These are phyloP conservation scores for Trichosanthes cucumerina DNA, from an alignment of 306 rosid genomes.

Conservation along the genomic window DNA sequence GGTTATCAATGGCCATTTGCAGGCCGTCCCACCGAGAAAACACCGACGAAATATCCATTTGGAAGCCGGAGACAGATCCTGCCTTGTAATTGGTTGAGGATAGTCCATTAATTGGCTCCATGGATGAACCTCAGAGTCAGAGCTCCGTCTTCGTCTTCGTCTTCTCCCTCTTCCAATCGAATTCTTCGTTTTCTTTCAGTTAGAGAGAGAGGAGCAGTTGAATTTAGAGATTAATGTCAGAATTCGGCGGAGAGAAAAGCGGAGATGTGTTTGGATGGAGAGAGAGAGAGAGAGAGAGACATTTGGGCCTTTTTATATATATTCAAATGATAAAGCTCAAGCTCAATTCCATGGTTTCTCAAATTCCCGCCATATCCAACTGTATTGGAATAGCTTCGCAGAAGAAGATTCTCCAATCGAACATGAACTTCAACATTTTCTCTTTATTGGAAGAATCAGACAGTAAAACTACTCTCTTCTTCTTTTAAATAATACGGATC, in stretches of 20 bases:
- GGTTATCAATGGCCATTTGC: constrained; percentile 56
- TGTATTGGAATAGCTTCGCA: not conserved
- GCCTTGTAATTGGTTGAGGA: not conserved
- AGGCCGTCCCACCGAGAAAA: constrained; percentile 65
- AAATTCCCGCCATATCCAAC: constrained; percentile 7
- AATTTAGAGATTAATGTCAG: not conserved
- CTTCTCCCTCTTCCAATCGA: not conserved
- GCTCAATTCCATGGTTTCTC: not conserved
- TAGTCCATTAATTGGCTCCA: constrained; percentile 19
- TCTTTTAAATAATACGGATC: not conserved
- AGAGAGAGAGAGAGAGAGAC: not conserved
- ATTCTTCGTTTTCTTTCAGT: not conserved
- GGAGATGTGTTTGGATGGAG: not conserved
- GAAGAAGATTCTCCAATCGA: not conserved
- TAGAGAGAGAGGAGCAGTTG: not conserved
- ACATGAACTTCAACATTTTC: not conserved
- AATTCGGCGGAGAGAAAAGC: not conserved
- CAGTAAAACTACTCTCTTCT: not conserved
- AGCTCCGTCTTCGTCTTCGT: not conserved
- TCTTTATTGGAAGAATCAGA: not conserved
- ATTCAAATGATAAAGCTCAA: not conserved
- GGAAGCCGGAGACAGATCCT: constrained; percentile 12
- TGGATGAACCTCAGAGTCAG: not conserved
- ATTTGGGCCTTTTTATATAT: not conserved
- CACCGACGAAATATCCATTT: constrained; percentile 28